Percentiles rank a stretch among this genome's conserved stretches.
Conservation (phyloP, 768 basidiomycete species). For the Russula griseocarnosa region DNA sequence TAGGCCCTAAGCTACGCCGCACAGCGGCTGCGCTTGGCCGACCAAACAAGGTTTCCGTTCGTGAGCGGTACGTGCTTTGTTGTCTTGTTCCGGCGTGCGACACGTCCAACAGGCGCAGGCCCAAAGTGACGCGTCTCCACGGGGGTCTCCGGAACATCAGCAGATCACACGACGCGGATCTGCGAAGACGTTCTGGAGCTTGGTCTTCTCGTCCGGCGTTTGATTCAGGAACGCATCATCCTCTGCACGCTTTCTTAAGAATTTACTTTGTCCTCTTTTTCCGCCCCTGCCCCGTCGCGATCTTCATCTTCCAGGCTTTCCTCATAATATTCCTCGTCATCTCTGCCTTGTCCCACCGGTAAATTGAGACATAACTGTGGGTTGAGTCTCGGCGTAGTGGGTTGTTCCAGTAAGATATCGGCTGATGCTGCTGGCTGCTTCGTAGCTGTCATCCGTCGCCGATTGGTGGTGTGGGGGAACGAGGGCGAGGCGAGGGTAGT, state of each 20-base stretch:
- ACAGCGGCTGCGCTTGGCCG: too few relatives aligned
- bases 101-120: constrained; percentile 78
- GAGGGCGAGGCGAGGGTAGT: constrained; percentile 57
- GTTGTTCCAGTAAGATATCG: constrained; percentile 48
- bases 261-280: constrained; percentile 27
- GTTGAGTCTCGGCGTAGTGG: constrained; percentile 11
- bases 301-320: constrained; percentile 20
- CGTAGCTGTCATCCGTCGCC: constrained; percentile 74
- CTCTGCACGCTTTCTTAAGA: constrained; percentile 8
- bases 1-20: too few relatives aligned
- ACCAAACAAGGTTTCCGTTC: constrained; percentile 85
- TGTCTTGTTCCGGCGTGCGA: constrained; percentile 62
- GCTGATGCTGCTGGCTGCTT: constrained; percentile 51
- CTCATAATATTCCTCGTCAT: neutral
- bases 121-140: constrained; percentile 79
- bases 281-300: constrained; percentile 27
- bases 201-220: constrained; percentile 33
- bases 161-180: constrained; percentile 28
- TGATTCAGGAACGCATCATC: constrained; percentile 33
- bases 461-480: constrained; percentile 70
- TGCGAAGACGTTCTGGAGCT: constrained; percentile 27
- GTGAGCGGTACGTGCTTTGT: constrained; percentile 82
- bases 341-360: constrained; percentile 2
- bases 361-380: constrained; percentile 9
- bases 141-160: constrained; percentile 42